Evolutionary conservation across 2,329 filamentous ascomycete genomes (phyloP).

Genomic region (Curvularia hawaiiensis): DNA sequence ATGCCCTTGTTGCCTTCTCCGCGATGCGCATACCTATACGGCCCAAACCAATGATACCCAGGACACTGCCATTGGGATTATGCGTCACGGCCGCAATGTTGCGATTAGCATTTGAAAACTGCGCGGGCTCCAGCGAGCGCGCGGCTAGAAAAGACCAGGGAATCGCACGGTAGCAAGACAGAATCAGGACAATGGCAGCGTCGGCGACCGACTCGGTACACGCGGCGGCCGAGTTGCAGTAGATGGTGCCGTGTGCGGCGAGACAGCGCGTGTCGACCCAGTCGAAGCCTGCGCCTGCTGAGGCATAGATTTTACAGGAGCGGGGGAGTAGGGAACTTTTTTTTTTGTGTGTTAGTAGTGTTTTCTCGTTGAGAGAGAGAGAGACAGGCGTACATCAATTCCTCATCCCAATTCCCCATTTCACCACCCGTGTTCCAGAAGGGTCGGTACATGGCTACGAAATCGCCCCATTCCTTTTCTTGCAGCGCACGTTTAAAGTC

Average conservation of each 20-base stretch:
- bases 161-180: slow-evolving; percentile 71
- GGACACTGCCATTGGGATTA: slow-evolving; percentile 65
- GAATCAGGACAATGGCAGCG: slow-evolving; percentile 70
- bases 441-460: slow-evolving; percentile 59
- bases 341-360: rapidly evolving
- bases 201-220: slow-evolving; percentile 76
- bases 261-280: slow-evolving; percentile 66
- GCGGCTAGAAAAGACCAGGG: slow-evolving; percentile 67
- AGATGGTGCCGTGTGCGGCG: slow-evolving; percentile 67
- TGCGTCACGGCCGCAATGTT: slow-evolving; percentile 64
- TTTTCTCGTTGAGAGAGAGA: background rate
- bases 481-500: slow-evolving; percentile 50
- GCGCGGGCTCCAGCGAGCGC: slow-evolving; percentile 47
- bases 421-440: slow-evolving; percentile 70
- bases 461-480: slow-evolving; percentile 50
- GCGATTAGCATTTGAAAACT: slow-evolving; percentile 65
- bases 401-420: slow-evolving; percentile 67
- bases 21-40: slow-evolving; percentile 61
- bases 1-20: slow-evolving; percentile 60
- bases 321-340: slow-evolving; percentile 49
- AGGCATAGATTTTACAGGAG: slow-evolving; percentile 62
- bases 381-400: slow-evolving; percentile 54
- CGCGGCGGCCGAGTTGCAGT: slow-evolving; percentile 74
- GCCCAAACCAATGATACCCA: slow-evolving; percentile 73
- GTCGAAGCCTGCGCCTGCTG: slow-evolving; percentile 67